Evolutionary conservation across 2,329 filamentous ascomycete genomes (phyloP).

Genomic region (Pleurostoma richardsiae): DNA sequence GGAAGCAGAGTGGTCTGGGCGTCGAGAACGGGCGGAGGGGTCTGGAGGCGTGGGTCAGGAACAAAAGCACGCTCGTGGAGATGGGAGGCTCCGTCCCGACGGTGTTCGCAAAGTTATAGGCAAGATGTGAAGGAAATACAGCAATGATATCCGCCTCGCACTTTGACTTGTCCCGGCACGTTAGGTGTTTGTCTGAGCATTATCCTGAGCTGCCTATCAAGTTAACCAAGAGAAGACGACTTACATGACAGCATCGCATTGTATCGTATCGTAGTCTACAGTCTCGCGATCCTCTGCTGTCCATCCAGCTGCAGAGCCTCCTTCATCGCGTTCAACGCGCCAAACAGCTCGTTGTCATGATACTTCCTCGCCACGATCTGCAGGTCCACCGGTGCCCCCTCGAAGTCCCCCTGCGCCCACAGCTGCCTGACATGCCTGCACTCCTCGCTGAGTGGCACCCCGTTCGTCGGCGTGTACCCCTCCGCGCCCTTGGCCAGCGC

Average conservation of each 20-base stretch:
- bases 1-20: slow-evolving; percentile 85
- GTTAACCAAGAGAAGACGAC: no score
- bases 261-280: no score
- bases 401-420: slow-evolving; percentile 25
- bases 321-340: slow-evolving; percentile 17
- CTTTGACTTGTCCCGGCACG: no score
- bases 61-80: slow-evolving; percentile 85
- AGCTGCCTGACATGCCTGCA: slow-evolving; percentile 21
- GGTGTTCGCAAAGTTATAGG: slow-evolving; percentile 67
- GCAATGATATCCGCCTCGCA: no score
- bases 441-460: slow-evolving; percentile 20
- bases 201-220: no score
- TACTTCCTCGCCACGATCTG: slow-evolving; percentile 26
- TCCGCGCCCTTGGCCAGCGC: slow-evolving; percentile 19
- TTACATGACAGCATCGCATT: no score
- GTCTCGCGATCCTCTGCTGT: no score
- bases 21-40: slow-evolving; percentile 81
- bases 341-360: slow-evolving; percentile 27
- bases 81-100: slow-evolving; percentile 66
- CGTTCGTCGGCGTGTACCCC: slow-evolving; percentile 11
- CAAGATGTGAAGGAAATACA: not conserved
- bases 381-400: slow-evolving; percentile 24
- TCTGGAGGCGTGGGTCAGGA: slow-evolving; percentile 75
- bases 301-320: slow-evolving; percentile 4
- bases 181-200: no score